Percentiles rank a stretch among this genome's conserved stretches.
phyloP scores from a whole-genome alignment of 495 filamentous ascomycete species.

The Aspergillus nanangensis region DNA sequence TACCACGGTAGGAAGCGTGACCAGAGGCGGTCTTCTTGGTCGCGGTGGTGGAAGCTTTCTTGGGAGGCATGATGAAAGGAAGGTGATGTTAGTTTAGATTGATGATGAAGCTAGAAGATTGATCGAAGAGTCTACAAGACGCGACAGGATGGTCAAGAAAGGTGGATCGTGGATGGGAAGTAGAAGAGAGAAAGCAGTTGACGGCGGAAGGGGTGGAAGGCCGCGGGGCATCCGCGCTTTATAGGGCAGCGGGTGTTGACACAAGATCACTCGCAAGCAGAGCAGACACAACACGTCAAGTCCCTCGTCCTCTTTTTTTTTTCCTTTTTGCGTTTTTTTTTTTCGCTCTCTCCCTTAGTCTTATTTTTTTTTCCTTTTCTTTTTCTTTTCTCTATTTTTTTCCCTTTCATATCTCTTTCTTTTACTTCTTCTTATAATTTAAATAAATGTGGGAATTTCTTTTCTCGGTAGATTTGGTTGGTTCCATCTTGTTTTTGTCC shows the following conservation, averaged over 20 bases:
- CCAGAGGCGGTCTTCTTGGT: conserved; percentile 33
- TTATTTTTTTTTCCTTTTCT: conserved; percentile 2
- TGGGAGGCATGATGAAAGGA: conserved; percentile 44
- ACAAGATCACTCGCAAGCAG: conserved; percentile 35
- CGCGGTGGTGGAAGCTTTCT: conserved; percentile 37
- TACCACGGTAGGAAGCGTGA: conserved; percentile 61
- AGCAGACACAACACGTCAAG: conserved; percentile 23
- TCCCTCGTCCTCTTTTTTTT: conserved; percentile 9
- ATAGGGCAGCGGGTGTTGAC: conserved; percentile 46
- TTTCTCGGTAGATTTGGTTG: neutral
- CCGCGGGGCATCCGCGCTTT: conserved; percentile 49
- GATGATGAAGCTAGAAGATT: conserved; percentile 12
- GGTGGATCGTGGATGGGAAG: conserved; percentile 19
- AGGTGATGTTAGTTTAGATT: conserved; percentile 13
- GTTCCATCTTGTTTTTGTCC: neutral
- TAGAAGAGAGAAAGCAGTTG: conserved; percentile 23
- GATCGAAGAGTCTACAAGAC: conserved; percentile 11
- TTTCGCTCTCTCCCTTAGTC: conserved; percentile 5
- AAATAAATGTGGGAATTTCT: too few species aligned
- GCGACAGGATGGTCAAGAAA: conserved; percentile 10
- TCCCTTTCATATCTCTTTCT: conserved; percentile 3
- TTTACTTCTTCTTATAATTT: neutral
- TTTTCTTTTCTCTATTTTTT: conserved; percentile 5
- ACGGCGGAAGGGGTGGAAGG: conserved; percentile 36
- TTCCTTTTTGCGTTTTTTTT: conserved; percentile 13